phyloP scores from a whole-genome alignment of 2,329 filamentous ascomycete species.

The Diaporthe amygdali region DNA sequence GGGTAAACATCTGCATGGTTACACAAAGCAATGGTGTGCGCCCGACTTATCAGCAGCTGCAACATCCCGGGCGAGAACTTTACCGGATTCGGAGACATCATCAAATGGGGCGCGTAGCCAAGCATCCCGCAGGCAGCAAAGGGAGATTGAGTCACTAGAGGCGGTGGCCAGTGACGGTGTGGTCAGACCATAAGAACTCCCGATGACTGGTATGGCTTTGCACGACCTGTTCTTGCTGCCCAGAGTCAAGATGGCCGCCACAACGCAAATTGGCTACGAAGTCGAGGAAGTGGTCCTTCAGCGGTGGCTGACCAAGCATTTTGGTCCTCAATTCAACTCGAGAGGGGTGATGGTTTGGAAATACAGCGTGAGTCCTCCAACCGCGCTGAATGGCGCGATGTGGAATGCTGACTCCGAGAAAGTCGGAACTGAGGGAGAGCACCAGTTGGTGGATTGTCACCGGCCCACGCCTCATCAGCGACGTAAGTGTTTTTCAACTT shows the following conservation, averaged over 20 bases:
- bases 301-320: background rate
- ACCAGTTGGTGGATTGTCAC: background rate
- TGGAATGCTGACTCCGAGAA: background rate
- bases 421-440: background rate
- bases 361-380: background rate
- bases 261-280: background rate
- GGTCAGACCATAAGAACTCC: background rate
- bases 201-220: background rate
- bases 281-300: background rate
- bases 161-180: background rate
- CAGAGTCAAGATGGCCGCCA: background rate
- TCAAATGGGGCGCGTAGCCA: background rate
- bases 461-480: background rate
- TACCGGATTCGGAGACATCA: background rate
- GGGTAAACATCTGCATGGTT: background rate
- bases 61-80: background rate
- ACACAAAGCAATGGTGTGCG: background rate
- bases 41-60: background rate
- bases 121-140: background rate
- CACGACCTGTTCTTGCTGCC: background rate
- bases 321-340: background rate
- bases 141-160: background rate
- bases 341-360: background rate
- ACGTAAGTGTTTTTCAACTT: background rate
- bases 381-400: background rate